Conservation (phyloP, 2,329 filamentous ascomycete genomes). For the Fusarium sp. region DNA sequence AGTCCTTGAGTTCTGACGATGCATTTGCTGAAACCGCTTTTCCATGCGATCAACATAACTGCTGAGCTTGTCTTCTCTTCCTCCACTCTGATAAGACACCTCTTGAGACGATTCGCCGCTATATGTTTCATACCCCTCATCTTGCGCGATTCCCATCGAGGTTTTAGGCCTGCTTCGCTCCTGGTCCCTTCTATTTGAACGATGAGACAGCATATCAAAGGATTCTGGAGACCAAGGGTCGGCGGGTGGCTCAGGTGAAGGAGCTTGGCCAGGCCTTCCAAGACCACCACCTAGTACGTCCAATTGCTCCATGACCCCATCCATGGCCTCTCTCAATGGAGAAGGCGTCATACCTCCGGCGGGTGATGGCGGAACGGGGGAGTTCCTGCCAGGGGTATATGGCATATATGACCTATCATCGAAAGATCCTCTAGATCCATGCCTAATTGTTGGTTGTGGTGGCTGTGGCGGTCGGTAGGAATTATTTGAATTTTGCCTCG, state of each 20-base stretch:
- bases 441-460: constrained; percentile 28
- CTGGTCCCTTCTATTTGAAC: constrained; percentile 39
- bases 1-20: constrained; percentile 65
- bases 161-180: constrained; percentile 67
- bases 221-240: constrained; percentile 93
- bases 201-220: constrained; percentile 67
- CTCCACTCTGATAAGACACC: constrained; percentile 53
- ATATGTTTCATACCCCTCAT: constrained; percentile 70
- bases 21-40: constrained; percentile 77
- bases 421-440: constrained; percentile 38
- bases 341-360: constrained; percentile 81
- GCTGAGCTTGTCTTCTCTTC: constrained; percentile 70
- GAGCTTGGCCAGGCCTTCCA: constrained; percentile 64
- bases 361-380: constrained; percentile 75
- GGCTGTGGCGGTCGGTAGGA: constrained; percentile 47
- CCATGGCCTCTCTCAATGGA: constrained; percentile 93
- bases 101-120: constrained; percentile 64
- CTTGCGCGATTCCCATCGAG: constrained; percentile 74
- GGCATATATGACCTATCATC: constrained; percentile 48
- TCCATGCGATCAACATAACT: constrained; percentile 96
- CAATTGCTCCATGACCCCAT: constrained; percentile 95
- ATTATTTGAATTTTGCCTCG: constrained; percentile 53
- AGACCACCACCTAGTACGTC: constrained; percentile 72
- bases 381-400: constrained; percentile 66
- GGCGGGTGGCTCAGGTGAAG: constrained; percentile 65